Percentiles rank a stretch among this genome's conserved stretches.
Conservation (phyloP, 257 asterid species). For the Petrea volubilis region DNA sequence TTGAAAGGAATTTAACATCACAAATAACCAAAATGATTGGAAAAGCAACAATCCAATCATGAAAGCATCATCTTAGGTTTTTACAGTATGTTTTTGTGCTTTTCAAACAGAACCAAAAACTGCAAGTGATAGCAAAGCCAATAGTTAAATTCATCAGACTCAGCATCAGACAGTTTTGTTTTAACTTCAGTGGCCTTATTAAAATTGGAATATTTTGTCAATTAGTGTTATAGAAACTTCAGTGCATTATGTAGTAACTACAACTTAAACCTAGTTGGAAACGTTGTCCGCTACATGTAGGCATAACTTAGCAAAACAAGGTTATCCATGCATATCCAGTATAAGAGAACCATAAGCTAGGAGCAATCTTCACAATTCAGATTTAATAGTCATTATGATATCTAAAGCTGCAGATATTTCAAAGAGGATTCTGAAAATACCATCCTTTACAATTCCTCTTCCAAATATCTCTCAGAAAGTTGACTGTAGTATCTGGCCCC, state of each 20-base stretch:
- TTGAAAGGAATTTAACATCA: neutral
- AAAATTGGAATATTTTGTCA: neutral
- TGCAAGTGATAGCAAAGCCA: neutral
- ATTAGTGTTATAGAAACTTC: neutral
- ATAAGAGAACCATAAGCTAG: neutral
- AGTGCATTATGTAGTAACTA: neutral
- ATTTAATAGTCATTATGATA: conserved; percentile 2
- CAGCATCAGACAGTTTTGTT: neutral
- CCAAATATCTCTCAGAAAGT: conserved; percentile 52
- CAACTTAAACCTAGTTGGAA: neutral
- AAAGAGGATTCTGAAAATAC: conserved; percentile 32
- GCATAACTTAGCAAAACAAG: neutral
- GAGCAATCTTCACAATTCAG: neutral
- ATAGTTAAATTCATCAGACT: neutral
- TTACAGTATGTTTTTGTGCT: neutral
- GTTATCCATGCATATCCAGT: neutral
- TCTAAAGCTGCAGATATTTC: neutral
- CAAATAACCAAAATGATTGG: neutral
- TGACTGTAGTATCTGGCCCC: conserved; percentile 55
- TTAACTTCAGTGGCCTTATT: neutral
- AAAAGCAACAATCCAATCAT: neutral
- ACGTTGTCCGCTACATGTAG: neutral
- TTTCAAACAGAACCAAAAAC: neutral
- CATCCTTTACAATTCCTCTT: conserved; percentile 53
- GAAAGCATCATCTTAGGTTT: neutral